Percentiles rank a stretch among this genome's conserved stretches.
phyloP scores from a whole-genome alignment of 768 basidiomycete genomes.

The Pleurotus djamor region DNA sequence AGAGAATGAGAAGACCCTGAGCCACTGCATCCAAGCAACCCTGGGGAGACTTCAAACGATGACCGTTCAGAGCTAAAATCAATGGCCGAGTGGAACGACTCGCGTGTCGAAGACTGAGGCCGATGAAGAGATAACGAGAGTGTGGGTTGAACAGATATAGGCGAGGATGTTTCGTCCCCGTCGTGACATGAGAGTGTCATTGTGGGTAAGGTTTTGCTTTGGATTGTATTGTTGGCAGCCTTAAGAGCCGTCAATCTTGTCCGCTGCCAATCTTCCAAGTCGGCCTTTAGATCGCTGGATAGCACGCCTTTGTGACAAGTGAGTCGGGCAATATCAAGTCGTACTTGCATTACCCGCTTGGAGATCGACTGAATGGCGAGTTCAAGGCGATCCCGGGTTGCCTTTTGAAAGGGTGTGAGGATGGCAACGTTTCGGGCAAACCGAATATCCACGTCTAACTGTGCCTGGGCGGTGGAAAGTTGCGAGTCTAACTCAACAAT shows the following conservation, averaged over 20 bases:
- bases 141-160: conserved; percentile 14
- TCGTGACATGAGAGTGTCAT: conserved; percentile 36
- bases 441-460: conserved; percentile 68
- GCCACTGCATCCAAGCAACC: conserved; percentile 27
- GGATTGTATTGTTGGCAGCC: conserved; percentile 67
- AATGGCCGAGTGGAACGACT: conserved; percentile 69
- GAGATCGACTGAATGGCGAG: conserved; percentile 58
- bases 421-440: conserved; percentile 80
- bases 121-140: conserved; percentile 20
- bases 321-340: conserved; percentile 72
- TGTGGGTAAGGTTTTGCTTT: conserved; percentile 33
- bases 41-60: conserved; percentile 36
- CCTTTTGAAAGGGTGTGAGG: conserved; percentile 83
- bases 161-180: conserved; percentile 12
- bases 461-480: conserved; percentile 49
- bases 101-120: conserved; percentile 47
- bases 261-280: conserved; percentile 61
- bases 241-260: conserved; percentile 72
- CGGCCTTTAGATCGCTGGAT: conserved; percentile 69
- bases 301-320: conserved; percentile 78
- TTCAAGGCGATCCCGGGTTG: conserved; percentile 77
- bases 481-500: conserved; percentile 63
- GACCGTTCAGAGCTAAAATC: conserved; percentile 54
- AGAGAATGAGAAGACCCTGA: conserved; percentile 28
- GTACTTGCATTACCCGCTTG: conserved; percentile 60